These are phyloP conservation scores for Crithidia fasciculata DNA, from an alignment of 208 protist genomes.

Conservation along the genomic window DNA sequence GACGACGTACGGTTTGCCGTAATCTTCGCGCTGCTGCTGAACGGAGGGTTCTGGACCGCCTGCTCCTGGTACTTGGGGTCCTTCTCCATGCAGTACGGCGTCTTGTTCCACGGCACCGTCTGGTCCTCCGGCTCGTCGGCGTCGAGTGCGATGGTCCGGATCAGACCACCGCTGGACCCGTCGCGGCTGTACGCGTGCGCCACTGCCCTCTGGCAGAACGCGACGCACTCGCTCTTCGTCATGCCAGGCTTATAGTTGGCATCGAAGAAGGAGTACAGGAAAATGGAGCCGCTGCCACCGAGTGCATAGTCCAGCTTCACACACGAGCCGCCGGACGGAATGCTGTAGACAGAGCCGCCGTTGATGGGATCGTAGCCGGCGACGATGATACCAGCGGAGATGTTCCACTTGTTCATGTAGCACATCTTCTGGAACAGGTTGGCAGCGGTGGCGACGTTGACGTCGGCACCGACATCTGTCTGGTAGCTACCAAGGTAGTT, in stretches of 20 bases:
- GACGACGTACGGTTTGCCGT: slow-evolving; percentile 48
- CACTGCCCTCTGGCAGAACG: slow-evolving; percentile 95
- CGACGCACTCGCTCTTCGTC: slow-evolving; percentile 95
- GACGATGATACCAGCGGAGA: slow-evolving; percentile 97
- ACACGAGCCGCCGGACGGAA: slow-evolving; percentile 95
- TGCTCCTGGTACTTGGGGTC: slow-evolving; percentile 81
- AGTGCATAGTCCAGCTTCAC: slow-evolving; percentile 95
- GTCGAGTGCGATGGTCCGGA: slow-evolving; percentile 94
- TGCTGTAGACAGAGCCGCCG: slow-evolving; percentile 97
- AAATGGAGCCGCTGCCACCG: slow-evolving; percentile 97
- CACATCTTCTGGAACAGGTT: slow-evolving; percentile 96
- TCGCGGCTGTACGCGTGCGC: slow-evolving; percentile 98
- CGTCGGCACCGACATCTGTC: slow-evolving; percentile 86
- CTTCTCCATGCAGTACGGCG: slow-evolving; percentile 92
- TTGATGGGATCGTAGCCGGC: slow-evolving; percentile 97
- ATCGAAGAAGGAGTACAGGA: slow-evolving; percentile 99
- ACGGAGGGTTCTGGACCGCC: slow-evolving; percentile 73
- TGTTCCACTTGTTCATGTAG: slow-evolving; percentile 97
- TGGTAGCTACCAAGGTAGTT: slow-evolving; percentile 94
- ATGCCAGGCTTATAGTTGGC: slow-evolving; percentile 96
- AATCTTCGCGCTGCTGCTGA: slow-evolving; percentile 83
- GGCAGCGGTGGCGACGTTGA: slow-evolving; percentile 95
- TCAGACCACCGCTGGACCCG: slow-evolving; percentile 98
- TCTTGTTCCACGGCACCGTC: slow-evolving; percentile 85
- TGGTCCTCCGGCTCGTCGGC: slow-evolving; percentile 77